Conservation (phyloP, 805 yeast genomes). For the Saturnispora besseyi region DNA sequence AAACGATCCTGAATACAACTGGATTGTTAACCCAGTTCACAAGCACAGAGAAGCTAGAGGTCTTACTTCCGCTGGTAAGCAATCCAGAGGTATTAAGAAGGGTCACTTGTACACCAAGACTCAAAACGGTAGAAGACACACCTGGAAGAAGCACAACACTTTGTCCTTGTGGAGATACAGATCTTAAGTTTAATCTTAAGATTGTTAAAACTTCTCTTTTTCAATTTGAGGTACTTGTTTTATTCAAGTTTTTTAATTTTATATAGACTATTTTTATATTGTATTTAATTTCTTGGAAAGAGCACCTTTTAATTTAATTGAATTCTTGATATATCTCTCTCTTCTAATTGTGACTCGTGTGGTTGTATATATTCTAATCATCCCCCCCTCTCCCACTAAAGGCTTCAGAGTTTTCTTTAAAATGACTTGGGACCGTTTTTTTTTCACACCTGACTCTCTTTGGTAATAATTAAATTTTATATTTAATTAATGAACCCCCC, state of each 20-base stretch:
- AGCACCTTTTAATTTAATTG: no score
- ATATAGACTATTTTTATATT: not conserved
- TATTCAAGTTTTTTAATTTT: not conserved
- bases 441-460: conserved; percentile 4
- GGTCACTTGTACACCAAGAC: conserved; percentile 99
- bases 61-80: conserved; percentile 95
- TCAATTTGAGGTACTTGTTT: conserved; percentile 1
- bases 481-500: not conserved
- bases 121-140: conserved; percentile 97
- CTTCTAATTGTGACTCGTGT: no score
- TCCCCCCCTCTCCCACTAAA: not conserved
- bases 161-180: conserved; percentile 99
- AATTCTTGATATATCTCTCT: no score
- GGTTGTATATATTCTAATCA: not conserved
- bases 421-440: conserved; percentile 1
- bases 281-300: no score
- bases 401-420: not conserved
- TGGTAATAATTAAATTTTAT: not conserved
- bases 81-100: conserved; percentile 99
- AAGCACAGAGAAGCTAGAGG: conserved; percentile 99
- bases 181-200: conserved; percentile 36
- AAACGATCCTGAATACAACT: conserved; percentile 98
- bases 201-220: not conserved
- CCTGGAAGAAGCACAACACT: conserved; percentile 99
- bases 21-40: conserved; percentile 99